Conservation (phyloP, 768 basidiomycete genomes). For the Boletus edulis region DNA sequence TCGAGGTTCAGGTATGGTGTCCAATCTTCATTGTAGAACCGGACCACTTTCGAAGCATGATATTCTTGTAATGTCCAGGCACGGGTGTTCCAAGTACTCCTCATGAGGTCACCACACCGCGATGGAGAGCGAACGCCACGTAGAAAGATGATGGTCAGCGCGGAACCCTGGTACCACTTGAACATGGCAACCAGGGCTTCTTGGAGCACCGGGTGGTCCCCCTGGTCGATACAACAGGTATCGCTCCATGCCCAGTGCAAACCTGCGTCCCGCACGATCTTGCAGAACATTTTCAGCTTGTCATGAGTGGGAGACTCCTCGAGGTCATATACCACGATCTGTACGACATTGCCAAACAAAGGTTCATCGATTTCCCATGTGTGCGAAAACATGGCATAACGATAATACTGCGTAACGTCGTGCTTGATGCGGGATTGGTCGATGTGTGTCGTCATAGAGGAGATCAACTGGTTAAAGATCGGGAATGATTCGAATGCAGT, state of each 20-base stretch:
- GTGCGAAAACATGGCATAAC: not conserved
- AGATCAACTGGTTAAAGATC: not conserved
- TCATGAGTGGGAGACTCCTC: not conserved
- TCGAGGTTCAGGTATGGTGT: not conserved
- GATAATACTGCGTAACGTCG: not conserved
- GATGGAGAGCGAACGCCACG: not conserved
- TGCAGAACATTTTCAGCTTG: conserved; percentile 7
- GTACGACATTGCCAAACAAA: not conserved
- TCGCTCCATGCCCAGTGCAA: conserved; percentile 9
- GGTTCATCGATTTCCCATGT: conserved; percentile 1
- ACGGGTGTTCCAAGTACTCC: not conserved
- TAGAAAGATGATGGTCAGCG: not conserved
- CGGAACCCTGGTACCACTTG: conserved; percentile 8
- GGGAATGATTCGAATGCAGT: not conserved
- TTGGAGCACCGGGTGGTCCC: not conserved
- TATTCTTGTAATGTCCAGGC: conserved; percentile 7
- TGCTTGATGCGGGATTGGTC: not conserved
- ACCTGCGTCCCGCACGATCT: not conserved
- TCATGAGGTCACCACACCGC: not conserved
- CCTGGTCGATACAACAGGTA: conserved; percentile 3
- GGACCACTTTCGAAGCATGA: conserved; percentile 5
- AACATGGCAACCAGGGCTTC: conserved; percentile 7
- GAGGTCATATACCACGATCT: not conserved
- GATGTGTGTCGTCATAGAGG: not conserved
- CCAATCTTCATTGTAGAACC: not conserved